Base-by-base conservation (phyloP, 208 protist genomes). In the Crithidia brevicula region DNA sequence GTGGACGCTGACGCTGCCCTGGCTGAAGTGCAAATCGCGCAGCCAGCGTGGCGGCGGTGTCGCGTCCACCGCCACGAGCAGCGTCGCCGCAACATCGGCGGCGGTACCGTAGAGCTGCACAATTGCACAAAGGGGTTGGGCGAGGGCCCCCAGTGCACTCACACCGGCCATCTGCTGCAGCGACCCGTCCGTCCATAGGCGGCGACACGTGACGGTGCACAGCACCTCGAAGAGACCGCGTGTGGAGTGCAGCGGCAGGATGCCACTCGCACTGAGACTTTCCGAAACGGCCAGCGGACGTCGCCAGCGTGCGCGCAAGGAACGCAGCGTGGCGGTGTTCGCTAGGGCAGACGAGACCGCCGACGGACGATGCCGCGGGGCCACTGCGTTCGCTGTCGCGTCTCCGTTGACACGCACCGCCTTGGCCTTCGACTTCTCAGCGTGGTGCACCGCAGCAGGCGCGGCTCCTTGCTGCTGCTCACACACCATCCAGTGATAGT, bases 151-250 rank as follows among this genome's bases (percentile, higher is more conserved):
- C 20, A 64, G 43, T 7, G 27, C 34, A 22, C 61, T 49, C 27
- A 81, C 33, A 3, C 77, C 74, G 1, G 57, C 45, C 43, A 79
- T 53, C 13, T 58, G 73, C 58, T 73, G 68, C 47, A 80, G 67
- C 25, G 46, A 49, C 22, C 30, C 63, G 53, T 75, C 63, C n/a
- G 58, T 64, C 61, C 57, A 80, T 8, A 62, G 56, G 10, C 73
- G 65, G 7, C 74, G 67, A 27, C 74, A 75, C 40, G 74, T 66
- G 31, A 75, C 67, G n/a, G 74, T 73, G 53, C 66, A 61, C n/a
- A 88, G 52, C 9, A 88, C 46, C 70, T 77, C 67, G 46, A 88
- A 80, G 25, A 88, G 63, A 15, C 69, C 71, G 20, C 69, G 61
- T 18, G 72, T 75, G 20, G 79, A 72, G 42, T 70, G 62, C 45